A percentile compares a stretch with the other conserved stretches of the same genome.
phyloP scores from a whole-genome alignment of 805 yeast species.

The Metschnikowia dekortorum region DNA sequence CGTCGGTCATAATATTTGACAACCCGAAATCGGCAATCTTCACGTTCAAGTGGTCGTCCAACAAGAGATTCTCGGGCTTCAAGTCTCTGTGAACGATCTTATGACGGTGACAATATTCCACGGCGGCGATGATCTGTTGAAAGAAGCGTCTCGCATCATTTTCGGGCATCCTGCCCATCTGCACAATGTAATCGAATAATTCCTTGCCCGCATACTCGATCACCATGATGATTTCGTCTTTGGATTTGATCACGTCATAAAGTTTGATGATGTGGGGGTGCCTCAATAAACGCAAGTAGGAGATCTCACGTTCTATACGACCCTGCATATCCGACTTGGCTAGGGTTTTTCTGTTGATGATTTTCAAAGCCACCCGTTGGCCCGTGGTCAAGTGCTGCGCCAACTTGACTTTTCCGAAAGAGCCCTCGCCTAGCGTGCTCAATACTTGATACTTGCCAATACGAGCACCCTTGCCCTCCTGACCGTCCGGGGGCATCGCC shows the following conservation, averaged over 20 bases:
- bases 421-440: conserved; percentile 92
- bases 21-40: conserved; percentile 96
- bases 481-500: conserved; percentile 3
- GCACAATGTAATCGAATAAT: conserved; percentile 91
- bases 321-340: conserved; percentile 98
- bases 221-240: conserved; percentile 95
- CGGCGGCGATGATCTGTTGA: conserved; percentile 95
- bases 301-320: conserved; percentile 88
- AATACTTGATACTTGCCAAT: conserved; percentile 93
- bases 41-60: conserved; percentile 87
- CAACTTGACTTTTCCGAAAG: conserved; percentile 92
- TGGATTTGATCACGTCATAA: conserved; percentile 91
- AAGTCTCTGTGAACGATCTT: conserved; percentile 95
- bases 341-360: conserved; percentile 85
- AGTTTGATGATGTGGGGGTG: conserved; percentile 96
- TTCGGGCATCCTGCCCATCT: conserved; percentile 88
- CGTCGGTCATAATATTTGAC: conserved; percentile 95
- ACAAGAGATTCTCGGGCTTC: conserved; percentile 87
- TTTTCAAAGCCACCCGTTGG: conserved; percentile 87
- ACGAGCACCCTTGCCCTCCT: conserved; percentile 38
- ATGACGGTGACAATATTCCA: conserved; percentile 93
- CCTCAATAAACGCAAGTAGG: conserved; percentile 78
- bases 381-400: conserved; percentile 89
- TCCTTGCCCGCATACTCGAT: conserved; percentile 97
- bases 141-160: conserved; percentile 88